Base-by-base conservation (phyloP, 495 filamentous ascomycete species). In the Hypoxylon lenormandii region DNA sequence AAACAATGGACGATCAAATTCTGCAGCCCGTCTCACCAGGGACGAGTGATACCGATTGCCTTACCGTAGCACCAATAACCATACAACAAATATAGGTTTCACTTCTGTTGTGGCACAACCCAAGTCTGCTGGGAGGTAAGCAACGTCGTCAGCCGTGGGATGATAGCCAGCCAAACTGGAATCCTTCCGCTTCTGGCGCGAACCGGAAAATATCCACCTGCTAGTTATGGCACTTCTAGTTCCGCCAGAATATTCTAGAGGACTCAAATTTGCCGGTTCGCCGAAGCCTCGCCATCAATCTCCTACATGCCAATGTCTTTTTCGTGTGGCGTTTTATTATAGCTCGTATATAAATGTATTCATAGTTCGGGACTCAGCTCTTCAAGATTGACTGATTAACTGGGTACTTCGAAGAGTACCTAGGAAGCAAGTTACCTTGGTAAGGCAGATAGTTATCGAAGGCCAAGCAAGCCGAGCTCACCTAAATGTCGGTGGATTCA, bases 81-180 rank as follows among this genome's bases (percentile, higher is more conserved):
- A 7, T 33, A 33, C 10, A 8, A 7, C 5, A 33, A 33, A 3
- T 33, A 33, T 11, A 7, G 30, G 1, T 7, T 33, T 11, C 6
- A 3, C 30, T 33, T 33, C 30, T 11, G 26, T 28, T 38, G 38
- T 42, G 13, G 4, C 38, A 42, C 38, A n/a, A 15, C 38, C 13
- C 4, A 16, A n/a, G 13, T 42, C 12, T 42, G 13, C 15, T 16
- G 38, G 38, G 13, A 42, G 4, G 38, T 42, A 42, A 42, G 38
- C 38, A 42, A n/a, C 12, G 15, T 42, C 38, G 38, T 38, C 36
- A 38, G 36, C 36, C 36, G 36, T 38, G 36, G 36, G 36, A 38
- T 38, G 36, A 3, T 12, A n/a, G 4, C 36, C 36, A 5, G 36
- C 8, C 38, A 16, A 6, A 3, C 7, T 33, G 12, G 4, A 42